phyloP scores from a whole-genome alignment of 495 filamentous ascomycete genomes.

The Aspergillus baeticus region DNA sequence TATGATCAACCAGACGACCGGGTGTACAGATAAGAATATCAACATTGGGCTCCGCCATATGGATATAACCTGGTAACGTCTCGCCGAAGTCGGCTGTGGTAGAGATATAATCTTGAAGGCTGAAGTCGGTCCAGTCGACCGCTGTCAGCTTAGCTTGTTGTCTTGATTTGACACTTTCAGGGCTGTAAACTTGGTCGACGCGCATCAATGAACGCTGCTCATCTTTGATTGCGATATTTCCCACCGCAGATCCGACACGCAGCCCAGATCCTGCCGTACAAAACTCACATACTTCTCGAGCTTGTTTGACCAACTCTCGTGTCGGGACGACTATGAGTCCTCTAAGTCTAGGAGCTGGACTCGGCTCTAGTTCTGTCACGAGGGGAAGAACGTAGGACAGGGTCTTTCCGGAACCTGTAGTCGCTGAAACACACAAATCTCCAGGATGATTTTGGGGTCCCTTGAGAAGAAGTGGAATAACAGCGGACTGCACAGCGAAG shows the following conservation, averaged over 20 bases:
- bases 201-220: slow-evolving; percentile 71
- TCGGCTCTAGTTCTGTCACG: slow-evolving; percentile 65
- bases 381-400: slow-evolving; percentile 87
- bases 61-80: slow-evolving; percentile 58
- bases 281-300: slow-evolving; percentile 66
- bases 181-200: slow-evolving; percentile 59
- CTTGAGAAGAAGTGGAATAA: slow-evolving; percentile 75
- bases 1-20: slow-evolving; percentile 87
- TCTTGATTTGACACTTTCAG: slow-evolving; percentile 45
- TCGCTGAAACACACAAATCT: slow-evolving; percentile 83
- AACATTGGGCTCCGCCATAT: slow-evolving; percentile 63
- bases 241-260: slow-evolving; percentile 77
- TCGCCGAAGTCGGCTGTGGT: slow-evolving; percentile 40
- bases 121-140: slow-evolving; percentile 49
- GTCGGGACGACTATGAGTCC: slow-evolving; percentile 87
- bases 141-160: slow-evolving; percentile 38
- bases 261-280: slow-evolving; percentile 63
- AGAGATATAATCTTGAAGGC: slow-evolving; percentile 41
- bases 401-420: slow-evolving; percentile 93
- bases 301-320: slow-evolving; percentile 84
- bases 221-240: slow-evolving; percentile 69
- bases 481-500: slow-evolving; percentile 79
- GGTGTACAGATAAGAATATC: slow-evolving; percentile 93
- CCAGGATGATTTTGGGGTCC: slow-evolving; percentile 54
- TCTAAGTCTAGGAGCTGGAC: slow-evolving; percentile 59